phyloP scores from a whole-genome alignment of 2,329 filamentous ascomycete species.

The Calonectria multiphialidica region DNA sequence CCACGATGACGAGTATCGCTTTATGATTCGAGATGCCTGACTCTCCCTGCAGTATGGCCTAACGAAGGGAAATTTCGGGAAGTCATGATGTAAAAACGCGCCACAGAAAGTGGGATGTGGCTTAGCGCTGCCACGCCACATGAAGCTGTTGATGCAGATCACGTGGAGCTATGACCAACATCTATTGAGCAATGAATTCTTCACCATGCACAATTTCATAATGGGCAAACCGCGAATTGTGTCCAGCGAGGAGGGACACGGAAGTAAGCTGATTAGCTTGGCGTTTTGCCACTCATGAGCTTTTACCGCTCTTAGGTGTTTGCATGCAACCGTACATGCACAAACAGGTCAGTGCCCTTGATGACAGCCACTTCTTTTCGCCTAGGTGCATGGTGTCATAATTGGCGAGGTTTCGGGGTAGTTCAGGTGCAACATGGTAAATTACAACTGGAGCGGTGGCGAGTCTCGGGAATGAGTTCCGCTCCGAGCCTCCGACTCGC shows the following conservation, averaged over 20 bases:
- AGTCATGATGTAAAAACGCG: conserved; percentile 39
- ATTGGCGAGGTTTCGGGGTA: not conserved
- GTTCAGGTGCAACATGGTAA: not conserved
- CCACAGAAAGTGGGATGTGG: conserved; percentile 28
- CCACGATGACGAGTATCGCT: not conserved
- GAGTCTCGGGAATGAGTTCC: conserved; percentile 6
- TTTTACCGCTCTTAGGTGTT: not conserved
- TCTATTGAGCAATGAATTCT: not conserved
- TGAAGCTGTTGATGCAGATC: not conserved
- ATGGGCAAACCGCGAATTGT: not conserved
- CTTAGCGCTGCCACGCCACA: conserved; percentile 25
- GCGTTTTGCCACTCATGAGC: not conserved
- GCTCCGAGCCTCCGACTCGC: not conserved
- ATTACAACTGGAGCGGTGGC: not conserved
- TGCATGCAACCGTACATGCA: not conserved
- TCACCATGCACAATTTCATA: not conserved
- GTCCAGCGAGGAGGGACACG: not conserved
- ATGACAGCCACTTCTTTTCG: not conserved
- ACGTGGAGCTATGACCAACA: conserved; percentile 10
- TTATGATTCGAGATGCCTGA: conserved; percentile 20
- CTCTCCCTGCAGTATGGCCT: conserved; percentile 21
- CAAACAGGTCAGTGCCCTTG: not conserved
- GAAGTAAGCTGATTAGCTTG: not conserved
- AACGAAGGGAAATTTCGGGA: conserved; percentile 31
- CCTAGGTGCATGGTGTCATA: not conserved